Evolutionary conservation across 2,329 filamentous ascomycete species (phyloP), one percentile per base, ranked within the genome.

Genomic region (Chaetomiaceae sp.): DNA sequence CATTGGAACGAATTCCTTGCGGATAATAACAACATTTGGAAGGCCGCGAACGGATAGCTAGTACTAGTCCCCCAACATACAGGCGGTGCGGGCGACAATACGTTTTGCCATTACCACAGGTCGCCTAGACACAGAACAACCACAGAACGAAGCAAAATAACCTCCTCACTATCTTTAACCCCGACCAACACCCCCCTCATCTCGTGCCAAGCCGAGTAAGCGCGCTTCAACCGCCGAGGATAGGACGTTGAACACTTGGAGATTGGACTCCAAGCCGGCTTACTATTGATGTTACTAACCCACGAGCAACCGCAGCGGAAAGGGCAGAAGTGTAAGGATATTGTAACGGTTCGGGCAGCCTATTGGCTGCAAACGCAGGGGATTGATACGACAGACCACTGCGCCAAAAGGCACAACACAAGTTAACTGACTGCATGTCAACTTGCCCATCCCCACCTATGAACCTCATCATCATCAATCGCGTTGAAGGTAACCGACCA

Each of bases 1-100:
- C 20, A 43, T 18, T 43, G 15, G 40, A 11, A 36, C 19, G 22
- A 43, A 22, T 43, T 43, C 10, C 27, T 43, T 15, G 26, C 15
- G 15, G 40, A 43, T 18, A 36, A 36, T 12, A 15, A 27, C 24
- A 39, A n/a, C 20, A 43, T 43, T 22, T 43, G 15, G 40, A 43
- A 43, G 32, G 40, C 40, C 14, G 15, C 32, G 1, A 45, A 27
- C 7, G n/a, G 32, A 18, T 15, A n/a, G 18, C 14, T 9, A 34
- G 32, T 7, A 34, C 32, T 34, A 15, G 32, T 34, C 32, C 32
- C 32, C 32, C n/a, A n/a, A n/a, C n/a, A n/a, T n/a, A n/a, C n/a
- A n/a, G n/a, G n/a, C n/a, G n/a, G n/a, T n/a, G n/a, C 9, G 32
- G n/a, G 32, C 29, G 14, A 32, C 29, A n/a, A 32, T 32, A 32